Percentiles rank a stretch among this genome's conserved stretches.
phyloP scores from a whole-genome alignment of 2,329 filamentous ascomycete species.

The Trichoderma gracile region DNA sequence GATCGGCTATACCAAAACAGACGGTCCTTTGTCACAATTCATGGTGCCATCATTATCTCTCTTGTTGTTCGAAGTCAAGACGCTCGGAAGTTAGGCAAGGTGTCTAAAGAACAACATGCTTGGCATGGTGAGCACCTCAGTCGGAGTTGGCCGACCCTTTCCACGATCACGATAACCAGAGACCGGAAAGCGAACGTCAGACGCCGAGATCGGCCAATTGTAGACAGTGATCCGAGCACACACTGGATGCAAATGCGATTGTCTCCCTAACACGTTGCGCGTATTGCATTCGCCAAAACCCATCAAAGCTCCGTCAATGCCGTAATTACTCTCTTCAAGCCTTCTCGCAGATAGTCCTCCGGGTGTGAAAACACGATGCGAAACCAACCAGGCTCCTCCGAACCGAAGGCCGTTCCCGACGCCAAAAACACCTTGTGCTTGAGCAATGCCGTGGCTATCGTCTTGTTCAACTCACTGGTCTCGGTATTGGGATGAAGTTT shows the following conservation, averaged over 20 bases:
- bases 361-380: constrained; percentile 43
- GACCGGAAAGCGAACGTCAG: too few relatives aligned
- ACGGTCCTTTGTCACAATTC: constrained; percentile 2
- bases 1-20: constrained; percentile 14
- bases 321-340: constrained; percentile 25
- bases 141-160: too few relatives aligned
- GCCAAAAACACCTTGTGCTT: constrained; percentile 40
- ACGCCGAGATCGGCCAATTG: too few relatives aligned
- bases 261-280: not conserved
- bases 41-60: not conserved
- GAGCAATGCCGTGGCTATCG: constrained; percentile 35
- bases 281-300: not conserved
- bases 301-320: constrained; percentile 3
- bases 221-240: too few relatives aligned
- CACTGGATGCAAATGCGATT: not conserved
- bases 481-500: constrained; percentile 28
- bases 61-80: too few relatives aligned
- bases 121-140: too few relatives aligned
- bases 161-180: too few relatives aligned
- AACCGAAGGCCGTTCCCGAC: constrained; percentile 40
- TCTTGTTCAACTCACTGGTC: constrained; percentile 30
- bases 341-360: constrained; percentile 34
- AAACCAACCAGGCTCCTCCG: constrained; percentile 42
- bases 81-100: too few relatives aligned
- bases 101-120: too few relatives aligned